phyloP scores from a whole-genome alignment of 2,329 filamentous ascomycete species.

The Chalaropsis ovoidea region DNA sequence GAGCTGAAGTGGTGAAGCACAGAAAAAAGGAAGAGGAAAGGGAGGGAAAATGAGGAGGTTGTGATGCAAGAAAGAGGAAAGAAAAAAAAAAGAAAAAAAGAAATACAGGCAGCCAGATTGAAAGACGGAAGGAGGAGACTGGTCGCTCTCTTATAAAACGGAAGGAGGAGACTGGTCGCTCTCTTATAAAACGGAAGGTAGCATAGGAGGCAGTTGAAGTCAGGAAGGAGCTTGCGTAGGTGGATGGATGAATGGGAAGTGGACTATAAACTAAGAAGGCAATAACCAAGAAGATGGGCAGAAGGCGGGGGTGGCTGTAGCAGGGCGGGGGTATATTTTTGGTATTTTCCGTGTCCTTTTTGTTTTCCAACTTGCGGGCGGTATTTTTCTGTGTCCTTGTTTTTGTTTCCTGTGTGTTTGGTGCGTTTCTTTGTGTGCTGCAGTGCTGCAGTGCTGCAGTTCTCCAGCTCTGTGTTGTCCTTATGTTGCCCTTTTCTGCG shows the following conservation, averaged over 20 bases:
- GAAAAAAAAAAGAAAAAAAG: background rate
- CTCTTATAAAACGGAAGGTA: background rate
- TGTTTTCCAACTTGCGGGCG: too few relatives aligned
- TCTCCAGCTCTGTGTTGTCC: too few relatives aligned
- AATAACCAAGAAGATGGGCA: constrained; percentile 14
- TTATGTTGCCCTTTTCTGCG: too few relatives aligned
- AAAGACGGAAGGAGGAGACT: background rate
- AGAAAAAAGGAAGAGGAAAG: background rate
- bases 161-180: background rate
- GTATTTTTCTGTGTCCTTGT: too few relatives aligned
- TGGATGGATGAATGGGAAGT: background rate
- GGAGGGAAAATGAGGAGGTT: background rate
- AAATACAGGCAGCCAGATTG: background rate
- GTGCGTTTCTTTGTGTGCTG: too few relatives aligned
- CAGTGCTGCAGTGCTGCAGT: too few relatives aligned
- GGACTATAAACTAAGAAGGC: background rate
- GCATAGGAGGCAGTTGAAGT: background rate
- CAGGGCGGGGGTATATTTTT: background rate
- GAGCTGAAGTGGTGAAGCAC: background rate
- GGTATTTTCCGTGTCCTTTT: too few relatives aligned
- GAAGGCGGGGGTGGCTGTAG: background rate
- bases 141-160: background rate
- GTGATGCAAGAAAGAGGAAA: background rate
- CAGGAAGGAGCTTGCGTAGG: constrained; percentile 2
- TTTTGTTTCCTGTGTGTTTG: too few relatives aligned